These are phyloP conservation scores for Colletotrichum lini DNA, from an alignment of 2,329 filamentous ascomycete genomes.

Conservation along the genomic window DNA sequence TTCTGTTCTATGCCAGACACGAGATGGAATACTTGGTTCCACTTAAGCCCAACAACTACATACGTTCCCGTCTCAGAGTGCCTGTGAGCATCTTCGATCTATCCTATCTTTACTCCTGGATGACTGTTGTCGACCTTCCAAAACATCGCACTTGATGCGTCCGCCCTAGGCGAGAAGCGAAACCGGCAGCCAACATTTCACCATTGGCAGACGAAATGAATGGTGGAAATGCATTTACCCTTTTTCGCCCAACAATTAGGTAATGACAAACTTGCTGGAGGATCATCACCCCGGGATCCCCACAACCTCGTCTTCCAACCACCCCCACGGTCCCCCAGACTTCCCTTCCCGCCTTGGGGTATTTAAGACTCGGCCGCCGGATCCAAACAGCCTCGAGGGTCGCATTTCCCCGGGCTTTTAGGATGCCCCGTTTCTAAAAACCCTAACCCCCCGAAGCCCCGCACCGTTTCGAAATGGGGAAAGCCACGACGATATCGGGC, in stretches of 20 bases:
- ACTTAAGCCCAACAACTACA: too few relatives aligned
- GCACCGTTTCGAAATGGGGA: conserved; percentile 12
- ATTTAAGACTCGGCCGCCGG: conserved; percentile 17
- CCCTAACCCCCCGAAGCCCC: neutral
- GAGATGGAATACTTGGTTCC: too few relatives aligned
- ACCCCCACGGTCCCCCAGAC: conserved; percentile 5
- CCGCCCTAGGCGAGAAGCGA: neutral
- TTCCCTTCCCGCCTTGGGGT: neutral
- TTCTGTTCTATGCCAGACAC: too few relatives aligned
- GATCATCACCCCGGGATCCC: conserved; percentile 17
- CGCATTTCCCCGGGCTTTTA: neutral
- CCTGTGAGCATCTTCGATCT: too few relatives aligned
- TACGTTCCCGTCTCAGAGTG: too few relatives aligned
- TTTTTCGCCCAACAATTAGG: conserved; percentile 27
- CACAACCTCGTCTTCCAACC: conserved; percentile 6
- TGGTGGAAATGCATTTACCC: conserved; percentile 39
- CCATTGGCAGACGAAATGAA: neutral
- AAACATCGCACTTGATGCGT: neutral
- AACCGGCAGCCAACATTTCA: conserved; percentile 1
- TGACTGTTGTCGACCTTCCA: too few relatives aligned
- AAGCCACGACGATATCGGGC: neutral
- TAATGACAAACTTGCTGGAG: conserved; percentile 21
- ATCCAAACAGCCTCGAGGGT: neutral
- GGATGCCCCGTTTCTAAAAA: neutral
- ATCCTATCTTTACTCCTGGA: too few relatives aligned